These are phyloP conservation scores for Physaria fendleri DNA, from an alignment of 345 rosid species.

Conservation along the genomic window DNA sequence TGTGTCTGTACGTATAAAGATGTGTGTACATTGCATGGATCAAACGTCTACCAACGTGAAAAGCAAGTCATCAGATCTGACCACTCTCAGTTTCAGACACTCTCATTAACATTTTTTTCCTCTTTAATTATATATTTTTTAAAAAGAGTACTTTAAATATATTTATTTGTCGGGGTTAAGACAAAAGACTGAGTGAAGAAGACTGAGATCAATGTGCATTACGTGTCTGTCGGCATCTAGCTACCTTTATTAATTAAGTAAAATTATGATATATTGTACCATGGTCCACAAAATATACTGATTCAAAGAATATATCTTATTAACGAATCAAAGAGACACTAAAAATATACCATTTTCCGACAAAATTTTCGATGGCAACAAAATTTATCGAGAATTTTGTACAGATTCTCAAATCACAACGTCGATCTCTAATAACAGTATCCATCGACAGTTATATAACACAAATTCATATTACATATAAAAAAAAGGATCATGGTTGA, in stretches of 20 bases:
- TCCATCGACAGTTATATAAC: no score
- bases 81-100: conserved; percentile 35
- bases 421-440: conserved; percentile 29
- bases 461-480: conserved; percentile 24
- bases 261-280: conserved; percentile 13
- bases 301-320: conserved; percentile 28
- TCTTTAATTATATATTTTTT: neutral
- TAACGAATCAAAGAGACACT: conserved; percentile 21
- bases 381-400: no score
- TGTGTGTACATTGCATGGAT: conserved; percentile 51
- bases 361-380: no score
- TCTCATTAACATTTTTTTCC: conserved; percentile 24
- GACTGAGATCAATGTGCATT: conserved; percentile 35
- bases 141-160: neutral
- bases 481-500: conserved; percentile 29
- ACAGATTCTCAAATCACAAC: no score
- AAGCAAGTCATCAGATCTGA: conserved; percentile 52
- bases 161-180: conserved; percentile 11
- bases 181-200: conserved; percentile 24
- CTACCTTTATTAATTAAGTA: conserved; percentile 1
- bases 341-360: no score
- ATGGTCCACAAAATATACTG: conserved; percentile 27
- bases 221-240: conserved; percentile 32
- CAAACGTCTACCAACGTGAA: conserved; percentile 61
- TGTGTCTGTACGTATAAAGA: conserved; percentile 15